Evolutionary conservation across 2,329 filamentous ascomycete genomes (phyloP).

Genomic region (Trichoderma endophyticum): DNA sequence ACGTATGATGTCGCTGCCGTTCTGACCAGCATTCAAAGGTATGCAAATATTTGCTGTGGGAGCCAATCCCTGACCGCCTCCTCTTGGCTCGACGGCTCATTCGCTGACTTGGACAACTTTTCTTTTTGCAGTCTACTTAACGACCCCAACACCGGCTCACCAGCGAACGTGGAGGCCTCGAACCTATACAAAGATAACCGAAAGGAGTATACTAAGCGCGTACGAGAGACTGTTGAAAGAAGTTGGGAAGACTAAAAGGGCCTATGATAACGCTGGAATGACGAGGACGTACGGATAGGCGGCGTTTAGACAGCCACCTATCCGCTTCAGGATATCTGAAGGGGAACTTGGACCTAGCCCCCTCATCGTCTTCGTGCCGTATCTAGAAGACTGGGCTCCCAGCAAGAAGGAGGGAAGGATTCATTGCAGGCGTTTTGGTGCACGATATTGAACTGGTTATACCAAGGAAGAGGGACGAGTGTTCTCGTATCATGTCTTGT

Average conservation of each 20-base stretch:
- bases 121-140: slow-evolving; percentile 70
- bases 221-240: slow-evolving; percentile 96
- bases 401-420: not conserved
- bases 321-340: not conserved
- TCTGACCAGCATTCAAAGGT: slow-evolving; percentile 97
- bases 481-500: slow-evolving; percentile 15
- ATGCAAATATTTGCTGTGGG: slow-evolving; percentile 11
- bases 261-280: not conserved
- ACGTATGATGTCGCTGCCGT: slow-evolving; percentile 98
- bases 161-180: slow-evolving; percentile 95
- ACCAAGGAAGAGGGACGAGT: slow-evolving; percentile 26
- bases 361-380: not conserved
- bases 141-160: slow-evolving; percentile 97
- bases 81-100: not conserved
- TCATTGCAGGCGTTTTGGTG: slow-evolving; percentile 32
- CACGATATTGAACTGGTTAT: slow-evolving; percentile 33
- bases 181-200: slow-evolving; percentile 98
- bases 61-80: no score
- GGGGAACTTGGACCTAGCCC: not conserved
- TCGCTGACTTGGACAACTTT: not conserved
- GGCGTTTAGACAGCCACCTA: not conserved
- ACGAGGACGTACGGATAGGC: not conserved
- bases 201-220: slow-evolving; percentile 92
- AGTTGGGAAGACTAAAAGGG: slow-evolving; percentile 83
- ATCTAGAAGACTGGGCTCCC: not conserved